phyloP scores from a whole-genome alignment of 495 filamentous ascomycete species.

The Trichocladium uniseriatum region DNA sequence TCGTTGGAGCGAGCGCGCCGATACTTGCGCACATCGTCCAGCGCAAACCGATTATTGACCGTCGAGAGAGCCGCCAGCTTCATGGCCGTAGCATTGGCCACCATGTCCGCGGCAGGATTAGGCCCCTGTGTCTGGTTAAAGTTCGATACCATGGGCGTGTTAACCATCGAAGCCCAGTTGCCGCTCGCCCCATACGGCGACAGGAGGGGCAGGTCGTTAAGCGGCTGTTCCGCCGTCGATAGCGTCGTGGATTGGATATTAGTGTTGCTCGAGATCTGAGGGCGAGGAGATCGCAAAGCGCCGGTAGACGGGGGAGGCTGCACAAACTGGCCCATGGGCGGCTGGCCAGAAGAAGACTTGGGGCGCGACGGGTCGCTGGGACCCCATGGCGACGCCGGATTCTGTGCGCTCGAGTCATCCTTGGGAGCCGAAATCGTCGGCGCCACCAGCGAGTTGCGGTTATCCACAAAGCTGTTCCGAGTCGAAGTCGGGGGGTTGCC shows the following conservation, averaged over 20 bases:
- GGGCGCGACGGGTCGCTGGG: conserved; percentile 56
- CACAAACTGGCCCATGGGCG: conserved; percentile 95
- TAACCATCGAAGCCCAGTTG: conserved; percentile 98
- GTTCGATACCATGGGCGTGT: conserved; percentile 88
- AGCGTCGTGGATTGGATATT: conserved; percentile 79
- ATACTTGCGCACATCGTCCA: conserved; percentile 93
- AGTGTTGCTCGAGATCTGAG: conserved; percentile 50
- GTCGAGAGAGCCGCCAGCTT: conserved; percentile 94
- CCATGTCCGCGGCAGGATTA: conserved; percentile 90
- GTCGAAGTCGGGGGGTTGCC: conserved; percentile 85
- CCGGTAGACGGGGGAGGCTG: conserved; percentile 72
- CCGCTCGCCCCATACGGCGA: conserved; percentile 83
- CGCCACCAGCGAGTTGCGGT: conserved; percentile 67
- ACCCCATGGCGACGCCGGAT: conserved; percentile 72
- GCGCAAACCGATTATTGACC: conserved; percentile 94
- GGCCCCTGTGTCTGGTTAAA: conserved; percentile 53
- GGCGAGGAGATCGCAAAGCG: conserved; percentile 73
- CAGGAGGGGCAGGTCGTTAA: conserved; percentile 65
- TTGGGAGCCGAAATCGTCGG: conserved; percentile 63
- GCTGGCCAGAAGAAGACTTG: conserved; percentile 81
- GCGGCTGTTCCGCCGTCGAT: conserved; percentile 58
- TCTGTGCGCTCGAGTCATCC: conserved; percentile 45
- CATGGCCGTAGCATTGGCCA: conserved; percentile 98
- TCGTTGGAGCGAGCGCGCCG: conserved; percentile 86
- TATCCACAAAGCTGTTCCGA: conserved; percentile 82